Conservation (phyloP, 2,329 filamentous ascomycete species). For the Fusarium sarcochroum region DNA sequence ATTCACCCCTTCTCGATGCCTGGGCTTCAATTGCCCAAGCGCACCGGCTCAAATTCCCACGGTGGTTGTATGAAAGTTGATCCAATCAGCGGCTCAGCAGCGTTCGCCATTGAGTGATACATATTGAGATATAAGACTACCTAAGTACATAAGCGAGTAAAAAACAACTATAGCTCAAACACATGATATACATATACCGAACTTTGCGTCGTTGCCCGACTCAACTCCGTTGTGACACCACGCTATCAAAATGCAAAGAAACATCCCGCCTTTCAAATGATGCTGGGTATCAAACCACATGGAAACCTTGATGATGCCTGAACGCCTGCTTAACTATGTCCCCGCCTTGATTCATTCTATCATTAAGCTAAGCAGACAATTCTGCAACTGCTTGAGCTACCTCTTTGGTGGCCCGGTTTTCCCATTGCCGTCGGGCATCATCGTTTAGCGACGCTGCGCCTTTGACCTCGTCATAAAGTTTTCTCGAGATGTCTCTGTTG, state of each 20-base stretch:
- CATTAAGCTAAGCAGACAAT: conserved; percentile 64
- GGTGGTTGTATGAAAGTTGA: background rate
- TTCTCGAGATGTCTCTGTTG: conserved; percentile 89
- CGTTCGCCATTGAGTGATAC: conserved; percentile 14
- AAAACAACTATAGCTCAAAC: conserved; percentile 31
- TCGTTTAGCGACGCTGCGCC: conserved; percentile 72
- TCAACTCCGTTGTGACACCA: conserved; percentile 47
- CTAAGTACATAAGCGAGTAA: conserved; percentile 34
- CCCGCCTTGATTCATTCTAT: conserved; percentile 43
- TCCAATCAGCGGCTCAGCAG: background rate
- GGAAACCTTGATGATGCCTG: conserved; percentile 48
- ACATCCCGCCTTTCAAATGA: conserved; percentile 48
- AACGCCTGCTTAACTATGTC: conserved; percentile 51
- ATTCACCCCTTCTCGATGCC: background rate
- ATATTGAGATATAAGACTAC: conserved; percentile 42
- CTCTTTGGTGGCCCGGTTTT: conserved; percentile 82
- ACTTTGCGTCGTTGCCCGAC: conserved; percentile 32
- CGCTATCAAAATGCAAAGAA: conserved; percentile 48
- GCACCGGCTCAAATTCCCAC: background rate
- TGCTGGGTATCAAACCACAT: conserved; percentile 54
- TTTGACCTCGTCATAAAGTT: conserved; percentile 81
- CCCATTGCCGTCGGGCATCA: conserved; percentile 77
- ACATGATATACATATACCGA: conserved; percentile 31
- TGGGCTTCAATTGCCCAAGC: background rate
- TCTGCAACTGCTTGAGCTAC: conserved; percentile 80